Evolutionary conservation across 2,329 filamentous ascomycete species (phyloP).

Genomic region (Chaetomiaceae sp.): DNA sequence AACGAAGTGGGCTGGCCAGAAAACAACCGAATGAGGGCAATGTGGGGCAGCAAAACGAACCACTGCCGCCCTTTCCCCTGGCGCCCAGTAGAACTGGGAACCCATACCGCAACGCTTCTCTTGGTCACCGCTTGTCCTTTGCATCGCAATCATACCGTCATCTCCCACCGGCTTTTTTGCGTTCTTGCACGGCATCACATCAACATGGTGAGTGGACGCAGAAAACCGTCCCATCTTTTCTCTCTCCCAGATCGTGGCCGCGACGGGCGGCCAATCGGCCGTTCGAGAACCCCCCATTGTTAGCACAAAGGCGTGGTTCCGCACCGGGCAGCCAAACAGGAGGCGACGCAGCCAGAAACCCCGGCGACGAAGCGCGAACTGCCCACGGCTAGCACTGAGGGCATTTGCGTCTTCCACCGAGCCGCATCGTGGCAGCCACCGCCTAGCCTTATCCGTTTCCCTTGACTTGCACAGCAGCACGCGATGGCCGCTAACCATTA

Average conservation of each 20-base stretch:
- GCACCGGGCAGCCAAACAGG: not conserved
- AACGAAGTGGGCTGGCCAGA: constrained; percentile 1
- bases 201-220: constrained; percentile 8
- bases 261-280: not conserved
- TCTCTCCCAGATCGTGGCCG: not conserved
- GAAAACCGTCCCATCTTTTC: not conserved
- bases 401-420: not conserved
- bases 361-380: not conserved
- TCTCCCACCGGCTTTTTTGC: too few species aligned
- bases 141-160: too few species aligned
- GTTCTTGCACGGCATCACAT: not conserved
- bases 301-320: not conserved
- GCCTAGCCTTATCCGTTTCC: too few species aligned
- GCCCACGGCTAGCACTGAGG: not conserved
- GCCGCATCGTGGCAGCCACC: too few species aligned
- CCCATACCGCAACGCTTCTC: not conserved
- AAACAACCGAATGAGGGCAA: constrained; percentile 6
- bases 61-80: not conserved
- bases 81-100: too few species aligned
- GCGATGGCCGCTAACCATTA: constrained; percentile 48
- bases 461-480: too few species aligned
- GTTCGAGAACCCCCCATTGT: not conserved
- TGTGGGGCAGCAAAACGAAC: constrained; percentile 10
- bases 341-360: not conserved
- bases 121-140: too few species aligned